Evolutionary conservation across 2,329 filamentous ascomycete species (phyloP), one percentile per base, ranked within the genome.

Genomic region (Hansfordia pulvinata): DNA sequence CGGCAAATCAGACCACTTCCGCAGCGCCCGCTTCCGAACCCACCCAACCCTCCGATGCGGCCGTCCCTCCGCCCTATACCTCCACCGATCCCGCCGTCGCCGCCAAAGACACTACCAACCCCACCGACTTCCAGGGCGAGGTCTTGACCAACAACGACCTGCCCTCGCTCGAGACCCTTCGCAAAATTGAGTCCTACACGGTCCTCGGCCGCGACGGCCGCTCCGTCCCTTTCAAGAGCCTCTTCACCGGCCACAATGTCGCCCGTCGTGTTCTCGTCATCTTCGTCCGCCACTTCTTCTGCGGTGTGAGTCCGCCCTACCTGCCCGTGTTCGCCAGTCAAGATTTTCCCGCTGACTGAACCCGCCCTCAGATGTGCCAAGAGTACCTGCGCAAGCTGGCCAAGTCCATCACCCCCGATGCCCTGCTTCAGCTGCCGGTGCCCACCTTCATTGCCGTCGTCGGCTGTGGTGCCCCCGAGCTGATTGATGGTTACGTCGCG

Each of bases 241-340:
- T 81, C 16, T 76, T 75, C 45, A 61, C 57, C 18, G 67, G 69
- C 4, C 56, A 48, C 24, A 65, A 66, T 28, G 57, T 59, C 3
- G 56, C 64, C 9, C 54, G 62, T 11, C 57, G 72, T 3, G 69
- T 81, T 16, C 58, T 86, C 17, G 52, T 84, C 21, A 69, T 85
- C 37, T 85, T 86, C 44, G 63, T 86, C 30, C 66, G 80, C 23
- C 79, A 85, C 53, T 86, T 85, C 52, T 84, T 81, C 60, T 85
- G 80, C 45, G 77, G 77, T 19, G 78, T 82, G 61, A 49, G 76
- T 62, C 21, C 23, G 6, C 17, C 17, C 19, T 23, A 14, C 20
- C 7, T 22, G 23, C 13, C 13, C 12, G 10, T 16, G 7, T 8
- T 5, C 17, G 17, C 12, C 14, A 6, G n/a, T 23, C 8, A 15